Percentiles rank a stretch among this genome's conserved stretches.
These are phyloP conservation scores for Clitopilus passeckerianus DNA, from an alignment of 768 basidiomycete species.

Conservation along the genomic window DNA sequence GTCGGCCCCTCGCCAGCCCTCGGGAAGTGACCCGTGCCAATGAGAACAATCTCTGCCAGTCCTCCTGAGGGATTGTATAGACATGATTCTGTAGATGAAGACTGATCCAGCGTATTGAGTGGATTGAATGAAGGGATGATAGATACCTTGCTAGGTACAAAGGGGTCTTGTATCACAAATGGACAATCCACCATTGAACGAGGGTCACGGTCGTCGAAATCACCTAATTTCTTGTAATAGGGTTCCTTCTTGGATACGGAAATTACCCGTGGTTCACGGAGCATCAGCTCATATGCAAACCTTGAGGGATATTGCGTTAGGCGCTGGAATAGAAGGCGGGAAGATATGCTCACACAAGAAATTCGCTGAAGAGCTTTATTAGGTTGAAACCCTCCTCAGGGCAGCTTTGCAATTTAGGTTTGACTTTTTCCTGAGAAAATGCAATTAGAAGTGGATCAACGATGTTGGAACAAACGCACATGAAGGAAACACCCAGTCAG, in stretches of 20 bases:
- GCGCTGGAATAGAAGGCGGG: too few species aligned
- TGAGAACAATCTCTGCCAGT: not conserved
- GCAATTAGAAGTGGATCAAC: slow-evolving; percentile 14
- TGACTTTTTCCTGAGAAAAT: not conserved
- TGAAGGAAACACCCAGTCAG: slow-evolving; percentile 9
- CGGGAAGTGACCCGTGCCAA: not conserved
- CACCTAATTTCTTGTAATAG: not conserved
- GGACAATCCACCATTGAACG: not conserved
- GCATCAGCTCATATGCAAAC: not conserved
- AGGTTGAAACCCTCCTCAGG: too few species aligned
- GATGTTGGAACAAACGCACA: slow-evolving; percentile 5
- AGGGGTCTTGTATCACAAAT: slow-evolving; percentile 15
- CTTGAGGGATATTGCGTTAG: not conserved
- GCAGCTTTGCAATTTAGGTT: not conserved
- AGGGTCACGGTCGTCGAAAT: not conserved
- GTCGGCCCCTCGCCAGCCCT: not conserved
- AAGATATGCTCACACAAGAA: not conserved
- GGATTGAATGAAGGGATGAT: not conserved
- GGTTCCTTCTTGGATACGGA: not conserved
- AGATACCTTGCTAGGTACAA: slow-evolving; percentile 8
- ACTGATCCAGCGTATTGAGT: not conserved
- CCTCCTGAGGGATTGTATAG: slow-evolving; percentile 1
- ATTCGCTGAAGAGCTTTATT: not conserved
- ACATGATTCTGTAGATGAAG: slow-evolving; percentile 9
- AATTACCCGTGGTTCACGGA: not conserved